Evolutionary conservation across 805 yeast genomes (phyloP).

Genomic region (Metschnikowia noctiluminum): DNA sequence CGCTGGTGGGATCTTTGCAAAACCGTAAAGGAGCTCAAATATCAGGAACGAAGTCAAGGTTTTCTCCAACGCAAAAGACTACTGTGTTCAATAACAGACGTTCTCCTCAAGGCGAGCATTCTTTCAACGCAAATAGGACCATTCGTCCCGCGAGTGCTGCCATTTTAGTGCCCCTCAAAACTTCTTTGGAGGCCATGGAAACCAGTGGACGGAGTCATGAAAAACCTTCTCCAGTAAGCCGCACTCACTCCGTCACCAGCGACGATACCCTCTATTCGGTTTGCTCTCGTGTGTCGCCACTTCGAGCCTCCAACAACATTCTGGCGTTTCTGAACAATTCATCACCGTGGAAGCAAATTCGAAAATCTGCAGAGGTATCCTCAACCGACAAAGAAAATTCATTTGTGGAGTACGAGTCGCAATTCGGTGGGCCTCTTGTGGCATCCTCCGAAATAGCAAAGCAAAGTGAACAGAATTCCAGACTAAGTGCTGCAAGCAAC

Average conservation of each 20-base stretch:
- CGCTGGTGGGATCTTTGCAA: neutral
- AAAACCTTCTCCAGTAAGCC: neutral
- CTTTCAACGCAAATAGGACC: too few species aligned
- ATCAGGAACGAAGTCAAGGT: neutral
- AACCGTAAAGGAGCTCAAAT: neutral
- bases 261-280: constrained; percentile 16
- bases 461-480: neutral
- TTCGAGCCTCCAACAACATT: constrained; percentile 1
- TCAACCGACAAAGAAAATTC: constrained; percentile 18
- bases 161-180: constrained; percentile 4
- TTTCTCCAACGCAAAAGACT: constrained; percentile 4
- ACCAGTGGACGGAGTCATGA: neutral
- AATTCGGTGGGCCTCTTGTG: constrained; percentile 2
- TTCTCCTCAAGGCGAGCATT: neutral
- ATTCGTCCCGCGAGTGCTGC: neutral
- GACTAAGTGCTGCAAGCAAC: constrained; percentile 22
- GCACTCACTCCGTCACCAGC: constrained; percentile 1
- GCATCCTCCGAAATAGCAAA: neutral
- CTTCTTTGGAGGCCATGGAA: constrained; percentile 1
- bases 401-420: neutral
- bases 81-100: neutral
- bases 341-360: neutral
- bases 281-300: constrained; percentile 18
- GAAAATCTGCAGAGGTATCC: neutral
- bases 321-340: neutral